Conservation (phyloP, 768 basidiomycete genomes). For the Rhizopogon salebrosus region DNA sequence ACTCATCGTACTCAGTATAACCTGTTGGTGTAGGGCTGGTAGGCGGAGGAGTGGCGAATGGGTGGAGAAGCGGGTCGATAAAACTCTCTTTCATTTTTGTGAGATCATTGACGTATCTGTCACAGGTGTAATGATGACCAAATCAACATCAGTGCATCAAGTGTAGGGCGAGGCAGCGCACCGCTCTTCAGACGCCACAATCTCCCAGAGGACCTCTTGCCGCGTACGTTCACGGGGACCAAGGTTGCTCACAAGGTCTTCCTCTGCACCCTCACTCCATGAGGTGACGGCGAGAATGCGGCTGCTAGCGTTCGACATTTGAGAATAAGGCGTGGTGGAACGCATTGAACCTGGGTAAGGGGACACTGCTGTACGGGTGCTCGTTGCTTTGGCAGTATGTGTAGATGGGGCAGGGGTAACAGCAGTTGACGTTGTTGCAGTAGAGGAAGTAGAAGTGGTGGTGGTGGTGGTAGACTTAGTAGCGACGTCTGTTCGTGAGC, state of each 20-base stretch:
- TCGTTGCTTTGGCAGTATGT: conserved; percentile 50
- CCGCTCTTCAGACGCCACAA: conserved; percentile 95
- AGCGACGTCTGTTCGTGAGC: conserved; percentile 58
- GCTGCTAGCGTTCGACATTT: conserved; percentile 66
- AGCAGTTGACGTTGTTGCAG: conserved; percentile 53
- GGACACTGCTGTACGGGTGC: conserved; percentile 58
- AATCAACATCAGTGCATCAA: conserved; percentile 1
- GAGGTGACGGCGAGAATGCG: conserved; percentile 73
- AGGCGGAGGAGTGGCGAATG: conserved; percentile 43
- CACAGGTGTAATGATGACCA: background rate
- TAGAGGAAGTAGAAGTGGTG: conserved; percentile 44
- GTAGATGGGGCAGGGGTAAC: conserved; percentile 51
- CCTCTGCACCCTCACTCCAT: conserved; percentile 94
- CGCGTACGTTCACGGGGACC: conserved; percentile 92
- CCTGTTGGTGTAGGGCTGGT: conserved; percentile 51
- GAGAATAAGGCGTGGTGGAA: conserved; percentile 78
- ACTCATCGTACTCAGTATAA: conserved; percentile 65
- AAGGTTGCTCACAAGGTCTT: conserved; percentile 87
- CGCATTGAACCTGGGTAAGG: conserved; percentile 70
- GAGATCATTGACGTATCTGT: conserved; percentile 88
- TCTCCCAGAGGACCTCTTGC: conserved; percentile 96
- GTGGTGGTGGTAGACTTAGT: conserved; percentile 38
- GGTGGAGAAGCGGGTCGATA: conserved; percentile 85
- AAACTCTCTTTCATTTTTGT: conserved; percentile 91
- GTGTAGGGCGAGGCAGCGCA: conserved; percentile 27